A percentile compares a stretch with the other conserved stretches of the same genome.
Conservation (phyloP, 306 rosid species). For the Coriaria nepalensis region DNA sequence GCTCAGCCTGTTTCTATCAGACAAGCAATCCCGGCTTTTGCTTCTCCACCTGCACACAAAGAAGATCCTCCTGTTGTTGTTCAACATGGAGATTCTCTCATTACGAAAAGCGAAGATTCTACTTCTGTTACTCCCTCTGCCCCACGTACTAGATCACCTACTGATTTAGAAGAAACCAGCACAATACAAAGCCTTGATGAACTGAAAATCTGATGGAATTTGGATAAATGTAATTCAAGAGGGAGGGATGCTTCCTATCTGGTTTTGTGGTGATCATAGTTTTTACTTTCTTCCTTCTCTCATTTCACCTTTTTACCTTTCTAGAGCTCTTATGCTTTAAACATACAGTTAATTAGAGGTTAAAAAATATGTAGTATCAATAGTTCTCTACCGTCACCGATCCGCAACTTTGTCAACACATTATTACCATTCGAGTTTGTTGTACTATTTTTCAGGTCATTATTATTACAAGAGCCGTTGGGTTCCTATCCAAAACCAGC, state of each 20-base stretch:
- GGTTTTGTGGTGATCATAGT: constrained; percentile 47
- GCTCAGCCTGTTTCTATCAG: constrained; percentile 75
- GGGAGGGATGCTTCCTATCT: constrained; percentile 19
- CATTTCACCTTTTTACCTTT: constrained; percentile 20
- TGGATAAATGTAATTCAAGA: constrained; percentile 22
- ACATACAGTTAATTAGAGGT: constrained; percentile 44
- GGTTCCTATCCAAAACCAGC: too few relatives aligned
- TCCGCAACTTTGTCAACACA: constrained; percentile 24
- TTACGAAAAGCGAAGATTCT: constrained; percentile 26
- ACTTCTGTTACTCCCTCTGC: constrained; percentile 12
- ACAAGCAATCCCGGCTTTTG: constrained; percentile 62
- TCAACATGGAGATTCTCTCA: constrained; percentile 23
- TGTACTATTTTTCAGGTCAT: too few relatives aligned
- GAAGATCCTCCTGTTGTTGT: constrained; percentile 28
- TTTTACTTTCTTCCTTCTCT: constrained; percentile 26
- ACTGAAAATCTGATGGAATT: constrained; percentile 51
- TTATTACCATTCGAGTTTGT: not conserved
- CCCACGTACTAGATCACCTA: constrained; percentile 19
- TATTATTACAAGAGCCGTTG: too few relatives aligned
- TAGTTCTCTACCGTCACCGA: constrained; percentile 29
- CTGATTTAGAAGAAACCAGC: constrained; percentile 26
- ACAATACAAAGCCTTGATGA: constrained; percentile 42
- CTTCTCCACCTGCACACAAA: constrained; percentile 54
- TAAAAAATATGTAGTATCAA: constrained; percentile 53
- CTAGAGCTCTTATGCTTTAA: constrained; percentile 33